phyloP scores from a whole-genome alignment of 345 rosid species.

The Dipteronia sinensis region DNA sequence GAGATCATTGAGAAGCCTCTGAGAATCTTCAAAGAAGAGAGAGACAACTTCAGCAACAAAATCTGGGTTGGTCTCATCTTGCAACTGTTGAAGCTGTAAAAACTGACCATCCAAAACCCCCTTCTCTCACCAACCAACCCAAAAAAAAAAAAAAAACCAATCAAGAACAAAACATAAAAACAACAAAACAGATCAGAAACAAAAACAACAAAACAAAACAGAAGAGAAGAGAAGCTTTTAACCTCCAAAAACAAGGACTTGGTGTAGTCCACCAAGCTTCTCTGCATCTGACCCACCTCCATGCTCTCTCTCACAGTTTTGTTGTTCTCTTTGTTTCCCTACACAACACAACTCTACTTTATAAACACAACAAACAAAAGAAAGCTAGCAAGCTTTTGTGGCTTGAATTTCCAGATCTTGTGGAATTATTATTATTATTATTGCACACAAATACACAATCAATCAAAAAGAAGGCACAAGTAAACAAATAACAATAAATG shows the following conservation, averaged over 20 bases:
- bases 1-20: conserved; percentile 85
- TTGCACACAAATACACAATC: neutral
- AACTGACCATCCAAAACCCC: conserved; percentile 87
- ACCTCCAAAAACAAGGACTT: conserved; percentile 84
- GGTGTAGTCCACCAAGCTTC: conserved; percentile 66
- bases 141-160: conserved; percentile 2
- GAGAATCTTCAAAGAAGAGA: conserved; percentile 91
- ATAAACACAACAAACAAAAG: conserved; percentile 2
- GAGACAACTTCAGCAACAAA: conserved; percentile 93
- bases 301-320: conserved; percentile 29
- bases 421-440: conserved; percentile 15
- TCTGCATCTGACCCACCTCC: conserved; percentile 90
- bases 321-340: neutral
- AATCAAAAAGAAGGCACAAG: too few relatives aligned
- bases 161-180: neutral
- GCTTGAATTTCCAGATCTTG: conserved; percentile 34
- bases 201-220: neutral
- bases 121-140: conserved; percentile 42
- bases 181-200: conserved; percentile 2
- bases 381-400: neutral
- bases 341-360: conserved; percentile 3
- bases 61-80: conserved; percentile 96
- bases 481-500: conserved; percentile 23
- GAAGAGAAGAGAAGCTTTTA: neutral
- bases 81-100: conserved; percentile 82